Conservation (phyloP, 2,329 filamentous ascomycete species). For the Calonectria fujianensis region DNA sequence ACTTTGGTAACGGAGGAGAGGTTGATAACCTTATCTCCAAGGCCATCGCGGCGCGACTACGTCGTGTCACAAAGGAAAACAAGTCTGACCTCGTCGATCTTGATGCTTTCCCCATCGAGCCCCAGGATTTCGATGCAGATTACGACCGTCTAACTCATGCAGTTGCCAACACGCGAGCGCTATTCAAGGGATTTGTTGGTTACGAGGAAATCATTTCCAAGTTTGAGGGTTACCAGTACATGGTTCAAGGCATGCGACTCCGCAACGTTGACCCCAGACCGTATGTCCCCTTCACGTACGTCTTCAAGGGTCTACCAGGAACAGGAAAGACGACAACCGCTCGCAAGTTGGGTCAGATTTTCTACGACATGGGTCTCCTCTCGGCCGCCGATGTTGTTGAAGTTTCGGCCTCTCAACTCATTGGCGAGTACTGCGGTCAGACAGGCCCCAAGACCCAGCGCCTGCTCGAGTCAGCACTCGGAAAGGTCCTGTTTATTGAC, state of each 20-base stretch:
- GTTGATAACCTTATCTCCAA: slow-evolving; percentile 73
- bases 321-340: slow-evolving; percentile 85
- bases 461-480: slow-evolving; percentile 76
- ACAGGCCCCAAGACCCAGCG: slow-evolving; percentile 79
- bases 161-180: slow-evolving; percentile 65
- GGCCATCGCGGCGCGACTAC: slow-evolving; percentile 51
- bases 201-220: slow-evolving; percentile 73
- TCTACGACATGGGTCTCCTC: slow-evolving; percentile 83
- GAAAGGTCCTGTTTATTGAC: slow-evolving; percentile 82
- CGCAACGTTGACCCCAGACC: slow-evolving; percentile 71
- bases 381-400: slow-evolving; percentile 77
- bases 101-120: slow-evolving; percentile 52
- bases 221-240: slow-evolving; percentile 74
- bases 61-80: slow-evolving; percentile 51
- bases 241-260: slow-evolving; percentile 69
- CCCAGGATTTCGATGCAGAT: slow-evolving; percentile 74
- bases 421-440: slow-evolving; percentile 81
- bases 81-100: slow-evolving; percentile 48
- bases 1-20: slow-evolving; percentile 86
- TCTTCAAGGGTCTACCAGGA: slow-evolving; percentile 79
- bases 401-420: slow-evolving; percentile 79
- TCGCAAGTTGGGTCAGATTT: slow-evolving; percentile 81
- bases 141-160: slow-evolving; percentile 69
- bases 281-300: slow-evolving; percentile 78
- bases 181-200: slow-evolving; percentile 78